Evolutionary conservation across 108 stramenopile genomes (phyloP), one percentile per base, ranked within the genome.

Genomic region (Aurantiochytrium sp.): DNA sequence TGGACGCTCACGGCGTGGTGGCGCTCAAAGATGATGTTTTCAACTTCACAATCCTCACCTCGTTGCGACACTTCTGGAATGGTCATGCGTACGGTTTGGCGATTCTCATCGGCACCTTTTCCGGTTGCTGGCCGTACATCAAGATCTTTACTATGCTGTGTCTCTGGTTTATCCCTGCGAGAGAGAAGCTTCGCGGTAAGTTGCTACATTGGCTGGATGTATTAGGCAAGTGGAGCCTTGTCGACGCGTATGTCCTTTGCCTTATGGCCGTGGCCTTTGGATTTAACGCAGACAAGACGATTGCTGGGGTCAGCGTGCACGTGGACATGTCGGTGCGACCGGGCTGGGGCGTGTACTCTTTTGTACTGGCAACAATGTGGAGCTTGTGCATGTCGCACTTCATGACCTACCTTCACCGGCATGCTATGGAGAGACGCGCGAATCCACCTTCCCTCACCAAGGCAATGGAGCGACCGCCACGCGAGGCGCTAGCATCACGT

Each of bases 231-330:
- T 98, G 96, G 91, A 95, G 96, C 21, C 93, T 98, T 45, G 95
- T 98, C 43, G 97, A 98, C 91, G 93, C 95, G 5, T 98, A 94
- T 89, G 97, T 98, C 0, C 87, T 97, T 57, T 94, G 97, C 19
- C 92, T 98, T n/a, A 95, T 98, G 95, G 89, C 97, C 89, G 95
- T 96, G 14, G 95, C 96, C n/a, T 98, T 98, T 89, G 95, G 96
- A 0, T 83, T 83, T 83, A 94, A 96, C 23, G 95, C 91, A 58
- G 95, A 96, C 47, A 93, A 91, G 5, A 95, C 95, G 23, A 91
- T 93, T 44, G 51, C 51, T 18, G 76, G 76, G 0, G 51, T 83
- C 51, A 10, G n/a, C 6, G 51, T 83, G 12, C 45, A 83, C 18
- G 76, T 83, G 94, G 55, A 88, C 42, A 88, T 90, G 45, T 59